phyloP scores from a whole-genome alignment of 2,329 filamentous ascomycete genomes.

The Aspergillus latus region DNA sequence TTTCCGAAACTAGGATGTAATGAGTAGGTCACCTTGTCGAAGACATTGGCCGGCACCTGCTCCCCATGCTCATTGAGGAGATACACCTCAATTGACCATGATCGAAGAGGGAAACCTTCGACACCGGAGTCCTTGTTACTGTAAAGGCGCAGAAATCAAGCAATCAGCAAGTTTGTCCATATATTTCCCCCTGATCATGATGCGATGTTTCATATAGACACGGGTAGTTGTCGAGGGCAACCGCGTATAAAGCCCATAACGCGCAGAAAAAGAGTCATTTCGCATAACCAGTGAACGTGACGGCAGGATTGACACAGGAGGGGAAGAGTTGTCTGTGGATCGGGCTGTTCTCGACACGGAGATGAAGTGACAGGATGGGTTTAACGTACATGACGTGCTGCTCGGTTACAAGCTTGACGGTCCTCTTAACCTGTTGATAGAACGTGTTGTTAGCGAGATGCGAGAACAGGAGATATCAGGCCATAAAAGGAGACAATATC shows the following conservation, averaged over 20 bases:
- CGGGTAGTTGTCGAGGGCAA: neutral
- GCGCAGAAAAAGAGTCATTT: constrained; percentile 6
- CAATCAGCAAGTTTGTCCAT: constrained; percentile 13
- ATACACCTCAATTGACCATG: constrained; percentile 85
- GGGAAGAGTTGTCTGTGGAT: neutral
- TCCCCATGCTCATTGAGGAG: constrained; percentile 83
- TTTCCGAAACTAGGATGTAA: constrained; percentile 92
- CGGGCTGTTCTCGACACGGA: neutral
- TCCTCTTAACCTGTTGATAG: constrained; percentile 67
- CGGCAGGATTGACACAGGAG: constrained; percentile 8
- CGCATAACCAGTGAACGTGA: neutral
- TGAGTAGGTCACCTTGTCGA: constrained; percentile 89
- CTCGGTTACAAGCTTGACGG: constrained; percentile 88
- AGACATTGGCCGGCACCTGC: constrained; percentile 76
- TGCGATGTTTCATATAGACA: neutral
- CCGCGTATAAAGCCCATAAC: neutral
- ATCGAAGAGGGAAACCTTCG: constrained; percentile 87
- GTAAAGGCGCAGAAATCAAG: constrained; percentile 24
- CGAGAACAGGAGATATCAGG: constrained; percentile 13
- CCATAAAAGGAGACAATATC: neutral
- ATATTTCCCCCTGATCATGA: neutral
- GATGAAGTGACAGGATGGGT: constrained; percentile 13
- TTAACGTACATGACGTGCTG: constrained; percentile 78
- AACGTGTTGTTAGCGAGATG: constrained; percentile 23
- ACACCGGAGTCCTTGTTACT: constrained; percentile 78